phyloP scores from a whole-genome alignment of 2,329 filamentous ascomycete genomes.

The Periconia macrospinosa region DNA sequence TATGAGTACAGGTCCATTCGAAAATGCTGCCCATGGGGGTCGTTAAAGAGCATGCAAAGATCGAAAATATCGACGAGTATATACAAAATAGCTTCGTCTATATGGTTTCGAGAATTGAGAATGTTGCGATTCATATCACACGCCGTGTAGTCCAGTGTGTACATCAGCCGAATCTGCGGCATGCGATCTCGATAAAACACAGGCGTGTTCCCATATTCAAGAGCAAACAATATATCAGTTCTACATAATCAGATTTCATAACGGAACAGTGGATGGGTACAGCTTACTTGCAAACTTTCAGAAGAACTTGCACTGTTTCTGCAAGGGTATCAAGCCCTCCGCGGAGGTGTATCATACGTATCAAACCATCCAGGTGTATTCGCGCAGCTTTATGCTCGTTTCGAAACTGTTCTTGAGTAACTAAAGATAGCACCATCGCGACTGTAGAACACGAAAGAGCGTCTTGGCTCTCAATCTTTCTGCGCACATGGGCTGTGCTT shows the following conservation, averaged over 20 bases:
- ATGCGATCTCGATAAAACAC: not conserved
- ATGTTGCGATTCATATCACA: not conserved
- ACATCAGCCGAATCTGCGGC: not conserved
- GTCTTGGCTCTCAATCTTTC: slow-evolving; percentile 2
- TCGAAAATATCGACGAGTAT: not conserved
- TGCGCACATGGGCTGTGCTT: not conserved
- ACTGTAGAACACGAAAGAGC: slow-evolving; percentile 5
- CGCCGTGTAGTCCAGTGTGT: not conserved
- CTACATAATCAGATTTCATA: not conserved
- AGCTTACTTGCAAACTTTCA: slow-evolving; percentile 6
- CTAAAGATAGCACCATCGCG: not conserved
- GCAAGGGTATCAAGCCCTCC: not conserved
- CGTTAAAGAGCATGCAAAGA: not conserved
- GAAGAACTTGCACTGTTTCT: not conserved
- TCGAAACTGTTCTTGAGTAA: slow-evolving; percentile 4
- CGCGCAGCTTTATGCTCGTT: slow-evolving; percentile 1
- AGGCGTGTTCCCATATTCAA: not conserved
- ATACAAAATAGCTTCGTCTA: not conserved
- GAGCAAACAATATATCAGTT: slow-evolving; percentile 2
- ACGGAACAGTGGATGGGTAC: not conserved
- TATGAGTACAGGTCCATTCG: slow-evolving; percentile 1
- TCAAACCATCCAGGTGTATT: slow-evolving; percentile 1
- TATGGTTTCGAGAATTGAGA: not conserved
- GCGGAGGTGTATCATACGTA: slow-evolving; percentile 1
- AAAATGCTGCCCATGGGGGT: not conserved